Evolutionary conservation across 495 filamentous ascomycete genomes (phyloP).

Genomic region (Xylaria castorea): DNA sequence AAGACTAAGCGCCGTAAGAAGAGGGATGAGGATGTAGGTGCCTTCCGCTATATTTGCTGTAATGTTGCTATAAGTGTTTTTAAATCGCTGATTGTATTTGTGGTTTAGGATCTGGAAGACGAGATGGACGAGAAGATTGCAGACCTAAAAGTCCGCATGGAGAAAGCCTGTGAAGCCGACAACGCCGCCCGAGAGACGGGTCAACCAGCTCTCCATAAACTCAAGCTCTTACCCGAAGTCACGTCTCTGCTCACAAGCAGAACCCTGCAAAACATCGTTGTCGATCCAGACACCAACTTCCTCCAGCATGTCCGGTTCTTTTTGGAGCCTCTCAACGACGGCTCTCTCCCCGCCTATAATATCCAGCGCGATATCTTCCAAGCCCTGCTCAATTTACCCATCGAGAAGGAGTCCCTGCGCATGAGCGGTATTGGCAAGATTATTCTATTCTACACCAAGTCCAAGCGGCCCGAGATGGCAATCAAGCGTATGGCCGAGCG

Average conservation of each 20-base stretch:
- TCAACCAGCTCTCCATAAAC: constrained; percentile 86
- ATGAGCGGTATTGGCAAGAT: constrained; percentile 96
- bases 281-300: constrained; percentile 94
- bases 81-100: background rate
- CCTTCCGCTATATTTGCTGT: background rate
- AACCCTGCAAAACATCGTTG: constrained; percentile 76
- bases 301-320: constrained; percentile 95
- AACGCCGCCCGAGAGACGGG: constrained; percentile 76
- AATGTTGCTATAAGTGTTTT: background rate
- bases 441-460: constrained; percentile 94
- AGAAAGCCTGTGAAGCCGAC: constrained; percentile 86
- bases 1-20: constrained; percentile 74
- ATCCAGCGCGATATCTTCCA: constrained; percentile 95
- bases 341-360: constrained; percentile 90
- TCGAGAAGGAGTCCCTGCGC: constrained; percentile 86
- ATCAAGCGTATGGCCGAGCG: constrained; percentile 96
- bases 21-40: constrained; percentile 86
- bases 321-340: constrained; percentile 93
- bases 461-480: constrained; percentile 78
- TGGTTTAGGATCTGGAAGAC: constrained; percentile 78
- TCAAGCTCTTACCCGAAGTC: constrained; percentile 94
- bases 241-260: constrained; percentile 86
- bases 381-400: constrained; percentile 77
- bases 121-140: constrained; percentile 90
- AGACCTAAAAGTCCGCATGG: constrained; percentile 87